These are phyloP conservation scores for Tolypocladium paradoxum DNA, from an alignment of 2,329 filamentous ascomycete species.

Conservation along the genomic window DNA sequence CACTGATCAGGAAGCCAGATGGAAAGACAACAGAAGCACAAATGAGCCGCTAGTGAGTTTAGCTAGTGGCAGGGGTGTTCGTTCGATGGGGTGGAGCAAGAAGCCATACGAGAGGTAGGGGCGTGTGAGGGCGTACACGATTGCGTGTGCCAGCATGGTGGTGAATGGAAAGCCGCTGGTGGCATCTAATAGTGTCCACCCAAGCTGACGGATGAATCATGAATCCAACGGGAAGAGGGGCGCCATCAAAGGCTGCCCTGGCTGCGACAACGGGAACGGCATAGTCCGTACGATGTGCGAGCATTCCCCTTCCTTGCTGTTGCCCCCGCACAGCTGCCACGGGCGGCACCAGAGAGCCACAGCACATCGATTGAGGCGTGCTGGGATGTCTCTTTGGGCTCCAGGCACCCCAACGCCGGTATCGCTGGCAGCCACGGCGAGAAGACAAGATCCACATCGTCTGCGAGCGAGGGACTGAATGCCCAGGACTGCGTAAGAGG, in stretches of 20 bases:
- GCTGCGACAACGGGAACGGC: neutral
- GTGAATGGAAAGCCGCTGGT: neutral
- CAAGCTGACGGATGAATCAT: slow-evolving; percentile 4
- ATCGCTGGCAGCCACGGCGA: neutral
- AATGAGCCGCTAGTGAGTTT: slow-evolving; percentile 7
- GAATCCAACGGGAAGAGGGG: slow-evolving; percentile 1
- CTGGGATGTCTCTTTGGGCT: neutral
- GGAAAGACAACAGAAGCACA: slow-evolving; percentile 20
- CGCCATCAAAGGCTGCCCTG: neutral
- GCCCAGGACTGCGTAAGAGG: neutral
- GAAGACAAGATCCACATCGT: neutral
- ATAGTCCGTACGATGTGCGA: neutral
- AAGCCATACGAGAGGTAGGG: neutral
- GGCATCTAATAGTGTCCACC: slow-evolving; percentile 4
- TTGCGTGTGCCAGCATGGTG: neutral
- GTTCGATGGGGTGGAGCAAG: neutral
- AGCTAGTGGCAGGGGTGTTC: neutral
- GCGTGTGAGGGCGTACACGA: neutral
- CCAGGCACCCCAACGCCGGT: neutral
- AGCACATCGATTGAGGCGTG: neutral
- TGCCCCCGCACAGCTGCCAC: neutral
- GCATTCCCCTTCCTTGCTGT: neutral
- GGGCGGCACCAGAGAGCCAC: neutral
- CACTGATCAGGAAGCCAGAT: slow-evolving; percentile 13
- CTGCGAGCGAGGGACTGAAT: neutral